Conservation (phyloP, 1,139 yeast genomes). For the Taiozyma sp. region DNA sequence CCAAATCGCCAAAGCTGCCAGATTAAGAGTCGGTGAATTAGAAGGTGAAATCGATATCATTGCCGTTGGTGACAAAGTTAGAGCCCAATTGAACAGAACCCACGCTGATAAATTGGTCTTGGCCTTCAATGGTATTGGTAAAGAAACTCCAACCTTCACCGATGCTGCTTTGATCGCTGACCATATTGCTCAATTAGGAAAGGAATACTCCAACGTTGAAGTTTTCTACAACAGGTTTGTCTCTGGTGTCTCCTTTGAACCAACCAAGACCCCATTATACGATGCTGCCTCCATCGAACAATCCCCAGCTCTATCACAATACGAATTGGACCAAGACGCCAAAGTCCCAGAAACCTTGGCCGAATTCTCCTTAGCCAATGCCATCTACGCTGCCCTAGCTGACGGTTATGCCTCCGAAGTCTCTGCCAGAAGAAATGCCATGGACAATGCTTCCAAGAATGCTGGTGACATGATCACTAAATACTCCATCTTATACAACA, state of each 20-base stretch:
- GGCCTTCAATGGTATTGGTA: conserved; percentile 88
- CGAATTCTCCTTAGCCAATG: conserved; percentile 88
- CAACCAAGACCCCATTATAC: conserved; percentile 64
- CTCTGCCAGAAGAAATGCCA: conserved; percentile 98
- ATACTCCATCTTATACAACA: conserved; percentile 96
- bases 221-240: conserved; percentile 84
- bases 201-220: conserved; percentile 69
- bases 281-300: conserved; percentile 70
- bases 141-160: conserved; percentile 90
- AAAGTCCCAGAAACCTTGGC: conserved; percentile 56
- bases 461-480: conserved; percentile 98
- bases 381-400: conserved; percentile 87
- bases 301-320: conserved; percentile 84
- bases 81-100: conserved; percentile 83
- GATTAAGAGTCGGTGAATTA: conserved; percentile 55
- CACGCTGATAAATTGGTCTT: conserved; percentile 65
- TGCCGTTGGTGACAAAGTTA: conserved; percentile 91
- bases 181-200: conserved; percentile 64
- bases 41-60: conserved; percentile 75
- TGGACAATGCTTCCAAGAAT: conserved; percentile 99
- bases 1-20: conserved; percentile 85
- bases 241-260: conserved; percentile 88
- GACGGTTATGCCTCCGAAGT: conserved; percentile 98
- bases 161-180: conserved; percentile 91
- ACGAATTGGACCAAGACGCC: conserved; percentile 80